Conservation (phyloP, 495 filamentous ascomycete genomes). For the Pyrenula aspistea region DNA sequence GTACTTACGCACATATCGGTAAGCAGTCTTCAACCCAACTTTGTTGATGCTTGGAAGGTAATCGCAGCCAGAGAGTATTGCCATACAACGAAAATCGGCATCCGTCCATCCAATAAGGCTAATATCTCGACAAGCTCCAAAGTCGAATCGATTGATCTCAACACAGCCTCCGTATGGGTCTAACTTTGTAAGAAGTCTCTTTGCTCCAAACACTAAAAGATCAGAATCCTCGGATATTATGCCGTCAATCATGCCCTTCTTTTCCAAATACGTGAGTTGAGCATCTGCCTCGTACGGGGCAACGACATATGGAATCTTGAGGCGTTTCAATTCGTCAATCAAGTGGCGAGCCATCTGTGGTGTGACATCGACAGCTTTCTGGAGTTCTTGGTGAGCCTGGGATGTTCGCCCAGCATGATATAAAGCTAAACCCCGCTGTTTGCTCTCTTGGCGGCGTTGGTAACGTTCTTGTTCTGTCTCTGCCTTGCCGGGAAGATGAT, state of each 20-base stretch:
- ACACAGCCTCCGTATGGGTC: constrained; percentile 88
- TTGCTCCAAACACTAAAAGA: constrained; percentile 87
- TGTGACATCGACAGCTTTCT: constrained; percentile 93
- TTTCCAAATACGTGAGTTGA: constrained; percentile 88
- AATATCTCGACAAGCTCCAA: constrained; percentile 77
- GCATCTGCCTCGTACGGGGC: constrained; percentile 97
- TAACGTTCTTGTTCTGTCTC: constrained; percentile 68
- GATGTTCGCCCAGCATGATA: constrained; percentile 64
- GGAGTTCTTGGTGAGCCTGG: constrained; percentile 76
- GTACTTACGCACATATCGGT: constrained; percentile 79
- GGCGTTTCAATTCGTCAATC: constrained; percentile 79
- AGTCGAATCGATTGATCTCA: constrained; percentile 78
- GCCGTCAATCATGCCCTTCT: constrained; percentile 65
- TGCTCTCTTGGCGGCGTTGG: constrained; percentile 60
- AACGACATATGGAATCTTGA: constrained; percentile 76
- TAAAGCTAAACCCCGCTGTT: constrained; percentile 61
- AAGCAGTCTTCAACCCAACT: constrained; percentile 87
- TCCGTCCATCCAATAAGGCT: constrained; percentile 88
- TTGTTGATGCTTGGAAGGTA: constrained; percentile 74
- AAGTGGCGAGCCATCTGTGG: constrained; percentile 87
- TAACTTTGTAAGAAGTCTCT: constrained; percentile 82
- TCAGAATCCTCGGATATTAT: constrained; percentile 97
- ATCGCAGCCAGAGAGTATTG: constrained; percentile 95
- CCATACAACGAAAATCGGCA: constrained; percentile 84
- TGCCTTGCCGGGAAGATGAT: constrained; percentile 90